phyloP scores from a whole-genome alignment of 306 rosid species.

The Pueraria montana region DNA sequence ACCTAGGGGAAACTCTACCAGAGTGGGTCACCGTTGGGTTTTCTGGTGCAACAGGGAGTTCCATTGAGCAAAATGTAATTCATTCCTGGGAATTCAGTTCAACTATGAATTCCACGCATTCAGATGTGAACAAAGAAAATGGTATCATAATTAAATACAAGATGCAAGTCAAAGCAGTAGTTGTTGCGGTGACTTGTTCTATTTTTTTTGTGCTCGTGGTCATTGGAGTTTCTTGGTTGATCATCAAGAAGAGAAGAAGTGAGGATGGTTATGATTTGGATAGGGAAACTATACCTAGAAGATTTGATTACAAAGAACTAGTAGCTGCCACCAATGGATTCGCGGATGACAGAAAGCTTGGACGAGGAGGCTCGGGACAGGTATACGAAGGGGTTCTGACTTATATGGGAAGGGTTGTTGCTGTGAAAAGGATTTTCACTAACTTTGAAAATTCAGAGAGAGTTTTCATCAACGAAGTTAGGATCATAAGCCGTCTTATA shows the following conservation, averaged over 20 bases:
- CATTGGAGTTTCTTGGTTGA: slow-evolving; percentile 24
- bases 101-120: slow-evolving; percentile 25
- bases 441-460: slow-evolving; percentile 46
- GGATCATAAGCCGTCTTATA: slow-evolving; percentile 58
- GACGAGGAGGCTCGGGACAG: slow-evolving; percentile 63
- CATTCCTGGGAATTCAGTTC: slow-evolving; percentile 57
- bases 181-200: slow-evolving; percentile 22
- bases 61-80: slow-evolving; percentile 30
- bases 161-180: not conserved
- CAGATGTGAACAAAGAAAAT: not conserved
- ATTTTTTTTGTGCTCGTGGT: slow-evolving; percentile 16
- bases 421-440: slow-evolving; percentile 57
- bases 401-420: slow-evolving; percentile 47
- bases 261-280: slow-evolving; percentile 37
- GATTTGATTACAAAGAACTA: slow-evolving; percentile 55
- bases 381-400: slow-evolving; percentile 55
- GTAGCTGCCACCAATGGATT: slow-evolving; percentile 54
- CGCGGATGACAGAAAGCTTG: slow-evolving; percentile 50
- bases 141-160: too few species aligned
- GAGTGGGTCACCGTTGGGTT: slow-evolving; percentile 51
- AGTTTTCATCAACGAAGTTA: slow-evolving; percentile 54
- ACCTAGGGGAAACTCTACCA: slow-evolving; percentile 42
- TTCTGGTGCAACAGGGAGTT: slow-evolving; percentile 43
- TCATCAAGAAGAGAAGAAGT: slow-evolving; percentile 35
- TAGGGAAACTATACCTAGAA: slow-evolving; percentile 51